Evolutionary conservation across 768 basidiomycete species (phyloP), one percentile per base, ranked within the genome.

Genomic region (Clavaria fumosa): DNA sequence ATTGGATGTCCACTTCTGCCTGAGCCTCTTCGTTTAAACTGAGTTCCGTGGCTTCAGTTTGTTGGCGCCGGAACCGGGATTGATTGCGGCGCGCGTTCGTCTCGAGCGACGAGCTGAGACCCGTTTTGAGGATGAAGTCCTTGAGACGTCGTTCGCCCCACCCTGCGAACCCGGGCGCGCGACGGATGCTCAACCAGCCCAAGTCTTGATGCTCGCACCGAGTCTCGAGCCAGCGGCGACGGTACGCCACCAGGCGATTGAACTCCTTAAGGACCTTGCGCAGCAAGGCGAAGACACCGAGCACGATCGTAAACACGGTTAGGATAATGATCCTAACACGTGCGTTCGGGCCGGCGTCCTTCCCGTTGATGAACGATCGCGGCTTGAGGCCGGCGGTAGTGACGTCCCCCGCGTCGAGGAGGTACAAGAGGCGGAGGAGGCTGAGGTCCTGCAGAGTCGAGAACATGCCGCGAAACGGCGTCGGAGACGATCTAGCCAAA

Each of bases 61-160:
- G 48, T 39, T 57, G 47, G 23, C 45, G 48, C 9, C 24, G 28
- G n/a, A 10, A 32, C 20, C 41, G 18, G 9, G 26, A 34, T 11
- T 45, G 47, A 44, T 48, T 55, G 4, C 32, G 35, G 36, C 17
- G 30, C 15, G 11, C 22, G 18, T 17, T 27, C 23, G 48, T 17
- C 3, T 66, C 70, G 45, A 78, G 53, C 1, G 64, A 62, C 14
- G 70, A 70, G 48, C 77, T 75, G n/a, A 82, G 53, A 1, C 81
- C 78, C 21, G 66, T 58, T 52, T 74, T 75, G 39, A 72, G 53
- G 17, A 85, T 57, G 47, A 72, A 74, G 44, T 78, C 73, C 54
- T 82, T 82, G 43, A 86, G 48, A 20, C 67, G 62, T 46, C 73
- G 72, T 53, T 88, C 84, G 7, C 79, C 76, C 77, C 76, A 78